Base-by-base conservation (phyloP, 441 rosid genomes). In the Erodium trifolium region DNA sequence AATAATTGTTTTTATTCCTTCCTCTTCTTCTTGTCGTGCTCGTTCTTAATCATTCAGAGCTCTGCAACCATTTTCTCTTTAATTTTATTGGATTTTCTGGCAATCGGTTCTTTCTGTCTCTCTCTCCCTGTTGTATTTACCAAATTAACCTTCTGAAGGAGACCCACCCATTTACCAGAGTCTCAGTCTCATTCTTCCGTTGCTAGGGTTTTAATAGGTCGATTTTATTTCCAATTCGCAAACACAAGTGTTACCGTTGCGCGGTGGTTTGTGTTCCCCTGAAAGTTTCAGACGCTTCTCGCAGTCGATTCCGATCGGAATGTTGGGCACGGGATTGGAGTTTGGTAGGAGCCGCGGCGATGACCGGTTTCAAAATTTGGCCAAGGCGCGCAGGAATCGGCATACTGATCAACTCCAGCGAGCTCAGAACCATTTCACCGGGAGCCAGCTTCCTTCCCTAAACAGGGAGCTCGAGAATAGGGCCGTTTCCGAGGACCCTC, bases 321-420 rank as follows among this genome's bases (percentile, higher is more conserved):
- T 89, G 92, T 78, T 81, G 55, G 89, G 88, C 3, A 64, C 89
- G 12, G 88, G 90, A 59, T 79, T 83, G 82, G 84, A 81, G 81
- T 76, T 83, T 55, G 72, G 79, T 71, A 70, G 86, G 49, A 80
- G 78, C 41, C 77, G 83, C 10, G 87, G 80, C 12, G 90, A 87
- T 5, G 87, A 89, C 77, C 85, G 81, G 53, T 81, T 85, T 55
- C 69, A 73, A 73, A 71, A 70, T 55, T 53, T 80, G 8, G 79
- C 75, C 17, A 82, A 82, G 63, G 83, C 83, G 68, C 83, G 87
- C 2, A 83, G 69, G 71, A 79, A 70, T 68, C 82, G 77, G 41
- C 80, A 53, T 23, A 68, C 12, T 71, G 84, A 82, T 76, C 82
- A 78, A 31, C 81, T 75, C 0, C 83, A 81, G 5, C 73, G 82